Evolutionary conservation across 371 early-diverging fungal genomes (phyloP), one percentile per base, ranked within the genome.

Genomic region (Mucor circinelloides): DNA sequence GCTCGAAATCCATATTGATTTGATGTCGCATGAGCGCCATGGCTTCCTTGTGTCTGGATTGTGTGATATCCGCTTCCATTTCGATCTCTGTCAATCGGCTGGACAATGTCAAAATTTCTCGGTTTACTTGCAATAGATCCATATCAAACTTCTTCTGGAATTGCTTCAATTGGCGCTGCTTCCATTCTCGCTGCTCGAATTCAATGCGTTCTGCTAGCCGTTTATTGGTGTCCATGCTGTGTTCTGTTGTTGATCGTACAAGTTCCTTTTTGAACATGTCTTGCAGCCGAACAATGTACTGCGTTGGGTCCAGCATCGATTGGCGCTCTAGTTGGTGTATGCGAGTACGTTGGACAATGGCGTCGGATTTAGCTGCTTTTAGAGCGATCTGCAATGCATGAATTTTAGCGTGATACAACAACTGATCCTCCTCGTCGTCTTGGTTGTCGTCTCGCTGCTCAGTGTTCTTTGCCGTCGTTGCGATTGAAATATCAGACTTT

Each of bases 1-100:
- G 63, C 28, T 67, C 55, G 15, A 40, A 48, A 21, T 59, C 55
- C 30, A 44, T 27, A 1, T 27, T 31, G 4, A 50, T 15, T 28
- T 71, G 54, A 23, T 59, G 21, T 28, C 31, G 42, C 21, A 32
- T 9, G 0, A 60, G 34, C 15, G 38, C 19, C n/a, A 61, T 31
- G 32, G 63, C 64, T 23, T 63, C 32, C 2, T 40, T n/a, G 36
- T 67, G 64, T 2, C 66, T 36, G 25, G 50, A 19, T 60, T 52
- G 32, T 10, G 61, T 17, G 28, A 19, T 19, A 7, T 63, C 64
- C 1, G 65, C 56, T 42, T 75, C 75, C 15, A 61, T 48, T 44
- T 75, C 69, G 1, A 75, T 31, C 30, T 74, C 75, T 27, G 38
- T 59, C 6, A 75, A 25, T 46, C 57, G 57, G 21, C 64, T 32